Conservation (phyloP, 2,329 filamentous ascomycete genomes). For the Thielaviopsis populi region DNA sequence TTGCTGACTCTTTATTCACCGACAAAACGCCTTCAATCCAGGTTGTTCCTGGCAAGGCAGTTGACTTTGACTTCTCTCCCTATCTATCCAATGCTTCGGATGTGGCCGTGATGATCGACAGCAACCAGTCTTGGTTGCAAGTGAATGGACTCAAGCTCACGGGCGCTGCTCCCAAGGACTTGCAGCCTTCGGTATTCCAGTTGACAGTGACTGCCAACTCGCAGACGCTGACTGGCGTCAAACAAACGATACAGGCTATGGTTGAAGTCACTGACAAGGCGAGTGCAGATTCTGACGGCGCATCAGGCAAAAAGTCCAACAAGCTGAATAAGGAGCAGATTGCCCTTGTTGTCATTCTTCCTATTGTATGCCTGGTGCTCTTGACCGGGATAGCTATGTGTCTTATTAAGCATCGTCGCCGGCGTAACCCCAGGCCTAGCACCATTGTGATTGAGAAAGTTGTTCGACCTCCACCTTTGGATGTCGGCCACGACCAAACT, state of each 20-base stretch:
- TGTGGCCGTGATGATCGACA: conserved; percentile 26
- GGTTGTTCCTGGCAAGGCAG: conserved; percentile 27
- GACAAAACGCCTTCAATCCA: conserved; percentile 26
- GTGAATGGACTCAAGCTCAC: conserved; percentile 27
- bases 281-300: conserved; percentile 17
- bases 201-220: conserved; percentile 15
- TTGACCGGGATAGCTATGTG: conserved; percentile 25
- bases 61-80: conserved; percentile 30
- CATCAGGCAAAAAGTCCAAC: conserved; percentile 19
- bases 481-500: conserved; percentile 11
- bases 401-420: conserved; percentile 24
- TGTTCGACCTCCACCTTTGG: conserved; percentile 7
- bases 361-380: conserved; percentile 26
- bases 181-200: background rate
- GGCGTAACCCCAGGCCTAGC: conserved; percentile 19
- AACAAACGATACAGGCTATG: conserved; percentile 20
- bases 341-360: conserved; percentile 31
- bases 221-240: conserved; percentile 14
- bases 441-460: conserved; percentile 13
- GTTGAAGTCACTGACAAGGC: conserved; percentile 26
- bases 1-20: conserved; percentile 28
- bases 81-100: conserved; percentile 30
- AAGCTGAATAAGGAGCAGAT: conserved; percentile 22
- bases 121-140: conserved; percentile 30
- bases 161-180: conserved; percentile 26